Conservation (phyloP, 257 asterid species). For the Fraxinus quadrangulata region DNA sequence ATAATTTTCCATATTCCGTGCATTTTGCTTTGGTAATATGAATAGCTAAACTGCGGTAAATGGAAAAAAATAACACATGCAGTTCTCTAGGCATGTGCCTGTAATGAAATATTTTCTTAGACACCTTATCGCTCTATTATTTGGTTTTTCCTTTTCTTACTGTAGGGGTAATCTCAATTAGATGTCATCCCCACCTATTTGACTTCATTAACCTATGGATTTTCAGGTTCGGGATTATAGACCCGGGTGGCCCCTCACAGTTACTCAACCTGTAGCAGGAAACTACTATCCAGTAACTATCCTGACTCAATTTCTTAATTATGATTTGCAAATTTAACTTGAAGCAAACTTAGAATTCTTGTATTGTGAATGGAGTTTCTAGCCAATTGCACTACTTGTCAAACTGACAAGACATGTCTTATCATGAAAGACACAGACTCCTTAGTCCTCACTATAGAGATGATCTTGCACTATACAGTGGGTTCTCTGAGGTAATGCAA, state of each 20-base stretch:
- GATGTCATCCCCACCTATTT: background rate
- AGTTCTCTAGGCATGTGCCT: background rate
- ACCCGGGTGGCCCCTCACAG: conserved; percentile 76
- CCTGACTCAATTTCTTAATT: conserved; percentile 7
- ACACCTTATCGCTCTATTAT: background rate
- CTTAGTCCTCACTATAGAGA: background rate
- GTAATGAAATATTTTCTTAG: background rate
- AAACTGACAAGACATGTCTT: background rate
- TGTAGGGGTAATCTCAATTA: background rate
- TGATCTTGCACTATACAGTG: background rate
- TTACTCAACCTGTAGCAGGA: conserved; percentile 91
- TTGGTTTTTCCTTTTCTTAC: conserved; percentile 1
- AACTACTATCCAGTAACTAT: conserved; percentile 81
- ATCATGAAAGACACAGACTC: background rate
- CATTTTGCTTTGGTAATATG: background rate
- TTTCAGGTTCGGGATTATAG: conserved; percentile 80
- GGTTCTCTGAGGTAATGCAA: background rate
- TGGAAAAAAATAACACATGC: background rate
- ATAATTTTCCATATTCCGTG: no score
- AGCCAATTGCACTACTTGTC: background rate
- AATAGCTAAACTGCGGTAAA: background rate
- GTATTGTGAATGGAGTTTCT: background rate
- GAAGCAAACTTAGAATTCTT: background rate
- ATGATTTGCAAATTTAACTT: background rate
- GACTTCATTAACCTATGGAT: conserved; percentile 20